Evolutionary conservation across 768 basidiomycete genomes (phyloP), one percentile per base, ranked within the genome.

Genomic region (Pleurotus citrinopileatus): DNA sequence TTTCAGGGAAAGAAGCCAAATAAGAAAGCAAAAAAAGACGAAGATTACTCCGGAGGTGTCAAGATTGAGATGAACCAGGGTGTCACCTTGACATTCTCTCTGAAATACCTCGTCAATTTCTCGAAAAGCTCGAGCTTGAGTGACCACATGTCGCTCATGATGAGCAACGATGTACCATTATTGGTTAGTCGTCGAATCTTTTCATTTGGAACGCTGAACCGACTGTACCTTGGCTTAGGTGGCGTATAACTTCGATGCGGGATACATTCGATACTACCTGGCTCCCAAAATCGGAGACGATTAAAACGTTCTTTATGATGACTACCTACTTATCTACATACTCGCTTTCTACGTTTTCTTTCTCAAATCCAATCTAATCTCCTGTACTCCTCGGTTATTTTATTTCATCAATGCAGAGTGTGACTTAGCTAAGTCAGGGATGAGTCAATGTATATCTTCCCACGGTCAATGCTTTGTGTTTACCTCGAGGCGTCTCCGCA

Each of bases 31-130:
- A 82, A 71, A 22, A 68, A 68, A 0, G 79, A 78, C 6, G 83
- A 84, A 17, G 80, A 82, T 3, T 74, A 75, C 12, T 65, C 65
- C 0, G 71, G 73, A 10, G 82, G 77, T 42, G 87, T 96, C 44
- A 68, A 73, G 57, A 89, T 97, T 65, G 83, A 90, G 70, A 89
- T 97, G 81, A 91, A 93, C 65, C 86, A 89, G 66, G 84, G 91
- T 58, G 96, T 99, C 57, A 82, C 85, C 38, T 77, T 98, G 45
- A 98, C 94, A 1, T 98, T 98, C 77, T 94, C 91, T 27, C 76
- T 98, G 62, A 98, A 98, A 70, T 99, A 98, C 71, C 86, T 98
- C 25, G 87, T 91, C 69, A 98, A 97, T 74, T 98, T 99, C 64
- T 84, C 93, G 50, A 98, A 97, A 79, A 91, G 89, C 58, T 74